phyloP scores from a whole-genome alignment of 2,329 filamentous ascomycete species.

The Teratosphaeria epicoccoides region DNA sequence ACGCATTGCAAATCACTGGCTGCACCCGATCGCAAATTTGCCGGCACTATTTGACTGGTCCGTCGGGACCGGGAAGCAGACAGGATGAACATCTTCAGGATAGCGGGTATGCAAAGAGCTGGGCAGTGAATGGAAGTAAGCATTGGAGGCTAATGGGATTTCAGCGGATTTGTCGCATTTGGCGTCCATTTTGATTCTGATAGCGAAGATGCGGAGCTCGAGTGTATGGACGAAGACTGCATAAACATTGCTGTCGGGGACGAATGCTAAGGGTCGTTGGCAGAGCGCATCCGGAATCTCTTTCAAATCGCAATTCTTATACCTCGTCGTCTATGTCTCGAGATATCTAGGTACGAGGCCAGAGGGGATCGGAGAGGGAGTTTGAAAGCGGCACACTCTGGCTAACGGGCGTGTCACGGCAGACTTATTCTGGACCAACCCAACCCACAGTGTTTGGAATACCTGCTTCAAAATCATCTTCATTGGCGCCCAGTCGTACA shows the following conservation, averaged over 20 bases:
- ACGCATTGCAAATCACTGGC: background rate
- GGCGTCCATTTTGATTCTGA: slow-evolving; percentile 81
- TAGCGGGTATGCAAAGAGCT: slow-evolving; percentile 42
- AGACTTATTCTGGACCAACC: slow-evolving; percentile 32
- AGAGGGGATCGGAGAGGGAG: no score
- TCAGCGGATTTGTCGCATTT: slow-evolving; percentile 92
- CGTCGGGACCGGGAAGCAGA: background rate
- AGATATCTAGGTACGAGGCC: slow-evolving; percentile 56
- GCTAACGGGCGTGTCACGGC: background rate
- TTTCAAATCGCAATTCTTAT: slow-evolving; percentile 95
- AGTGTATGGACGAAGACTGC: slow-evolving; percentile 56
- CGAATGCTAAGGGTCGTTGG: background rate
- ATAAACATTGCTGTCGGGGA: background rate
- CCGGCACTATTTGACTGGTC: background rate
- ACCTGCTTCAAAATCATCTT: slow-evolving; percentile 93
- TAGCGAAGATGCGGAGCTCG: slow-evolving; percentile 87
- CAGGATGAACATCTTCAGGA: slow-evolving; percentile 58
- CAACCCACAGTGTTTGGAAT: slow-evolving; percentile 61
- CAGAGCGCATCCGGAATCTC: slow-evolving; percentile 96
- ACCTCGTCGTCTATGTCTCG: slow-evolving; percentile 86
- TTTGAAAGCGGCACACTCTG: no score
- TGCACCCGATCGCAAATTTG: background rate
- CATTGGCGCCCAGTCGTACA: slow-evolving; percentile 81
- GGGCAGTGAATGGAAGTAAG: background rate
- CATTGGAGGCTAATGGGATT: slow-evolving; percentile 1